Percentiles rank a stretch among this genome's conserved stretches.
Evolutionary conservation across 75 land plant genomes (phyloP).

Genomic region (Gnetum montanum): DNA sequence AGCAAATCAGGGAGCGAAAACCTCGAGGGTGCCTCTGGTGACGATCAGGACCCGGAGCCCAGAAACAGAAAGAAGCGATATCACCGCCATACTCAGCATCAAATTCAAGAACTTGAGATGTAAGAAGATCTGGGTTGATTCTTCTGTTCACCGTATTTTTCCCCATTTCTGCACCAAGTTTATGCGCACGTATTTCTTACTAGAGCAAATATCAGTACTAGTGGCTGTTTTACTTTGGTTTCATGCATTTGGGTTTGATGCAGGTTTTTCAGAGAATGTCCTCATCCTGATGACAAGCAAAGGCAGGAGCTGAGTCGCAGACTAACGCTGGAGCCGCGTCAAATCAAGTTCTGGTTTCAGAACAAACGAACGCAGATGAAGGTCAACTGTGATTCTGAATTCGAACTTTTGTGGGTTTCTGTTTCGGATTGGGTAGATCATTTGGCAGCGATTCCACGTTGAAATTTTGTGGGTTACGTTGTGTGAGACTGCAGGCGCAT

Average conservation of each 20-base stretch:
- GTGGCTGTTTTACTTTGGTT: background rate
- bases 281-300: conserved; percentile 95
- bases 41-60: conserved; percentile 48
- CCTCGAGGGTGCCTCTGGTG: conserved; percentile 64
- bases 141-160: background rate
- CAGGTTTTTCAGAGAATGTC: conserved; percentile 81
- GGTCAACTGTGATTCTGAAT: conserved; percentile 17
- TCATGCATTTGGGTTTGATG: background rate
- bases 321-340: conserved; percentile 54
- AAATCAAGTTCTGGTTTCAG: conserved; percentile 93
- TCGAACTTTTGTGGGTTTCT: background rate
- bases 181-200: no score
- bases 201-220: no score
- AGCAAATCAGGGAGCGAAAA: conserved; percentile 88
- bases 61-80: conserved; percentile 55
- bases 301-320: conserved; percentile 62
- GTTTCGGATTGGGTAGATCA: background rate
- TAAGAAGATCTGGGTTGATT: conserved; percentile 6
- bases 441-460: background rate
- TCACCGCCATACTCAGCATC: conserved; percentile 36
- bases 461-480: background rate
- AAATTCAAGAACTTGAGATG: conserved; percentile 69
- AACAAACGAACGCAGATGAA: conserved; percentile 89
- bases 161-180: no score
- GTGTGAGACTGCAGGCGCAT: conserved; percentile 8